Evolutionary conservation across 192 early-diverging fungal species (phyloP).

Genomic region (Oehlia diaphana): DNA sequence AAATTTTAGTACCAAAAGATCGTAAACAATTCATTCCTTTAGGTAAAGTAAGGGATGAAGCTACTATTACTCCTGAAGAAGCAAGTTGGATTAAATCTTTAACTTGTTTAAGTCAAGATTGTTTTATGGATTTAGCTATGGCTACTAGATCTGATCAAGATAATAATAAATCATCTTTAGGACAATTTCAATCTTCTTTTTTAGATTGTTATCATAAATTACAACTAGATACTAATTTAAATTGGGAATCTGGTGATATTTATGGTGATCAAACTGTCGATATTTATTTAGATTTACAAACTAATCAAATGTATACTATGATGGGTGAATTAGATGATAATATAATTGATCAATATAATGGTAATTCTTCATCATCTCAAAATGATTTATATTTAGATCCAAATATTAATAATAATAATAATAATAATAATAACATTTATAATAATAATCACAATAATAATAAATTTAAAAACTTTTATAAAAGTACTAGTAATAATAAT

Average conservation of each 20-base stretch:
- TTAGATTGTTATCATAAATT: constrained; percentile 29
- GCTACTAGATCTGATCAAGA: constrained; percentile 5
- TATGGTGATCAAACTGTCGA: constrained; percentile 29
- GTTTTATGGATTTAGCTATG: constrained; percentile 32
- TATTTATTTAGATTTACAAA: constrained; percentile 31
- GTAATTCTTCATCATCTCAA: neutral
- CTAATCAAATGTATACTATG: constrained; percentile 32
- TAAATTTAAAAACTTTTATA: neutral
- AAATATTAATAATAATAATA: constrained; percentile 11
- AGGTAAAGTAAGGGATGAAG: constrained; percentile 41
- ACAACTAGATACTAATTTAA: constrained; percentile 21
- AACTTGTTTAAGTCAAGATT: constrained; percentile 23
- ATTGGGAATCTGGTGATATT: constrained; percentile 24
- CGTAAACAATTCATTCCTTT: constrained; percentile 48
- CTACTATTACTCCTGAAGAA: constrained; percentile 35
- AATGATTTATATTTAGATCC: constrained; percentile 4
- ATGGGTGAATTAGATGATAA: constrained; percentile 30
- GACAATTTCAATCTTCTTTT: constrained; percentile 25
- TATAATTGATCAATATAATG: neutral
- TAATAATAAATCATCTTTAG: constrained; percentile 4
- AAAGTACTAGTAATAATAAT: constrained; percentile 1
- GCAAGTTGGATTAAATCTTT: constrained; percentile 47
- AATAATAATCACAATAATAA: constrained; percentile 1
- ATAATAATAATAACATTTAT: neutral
- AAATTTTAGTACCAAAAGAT: constrained; percentile 43